Evolutionary conservation across 306 rosid genomes (phyloP).

Genomic region (Amphicarpaea edgeworthii): DNA sequence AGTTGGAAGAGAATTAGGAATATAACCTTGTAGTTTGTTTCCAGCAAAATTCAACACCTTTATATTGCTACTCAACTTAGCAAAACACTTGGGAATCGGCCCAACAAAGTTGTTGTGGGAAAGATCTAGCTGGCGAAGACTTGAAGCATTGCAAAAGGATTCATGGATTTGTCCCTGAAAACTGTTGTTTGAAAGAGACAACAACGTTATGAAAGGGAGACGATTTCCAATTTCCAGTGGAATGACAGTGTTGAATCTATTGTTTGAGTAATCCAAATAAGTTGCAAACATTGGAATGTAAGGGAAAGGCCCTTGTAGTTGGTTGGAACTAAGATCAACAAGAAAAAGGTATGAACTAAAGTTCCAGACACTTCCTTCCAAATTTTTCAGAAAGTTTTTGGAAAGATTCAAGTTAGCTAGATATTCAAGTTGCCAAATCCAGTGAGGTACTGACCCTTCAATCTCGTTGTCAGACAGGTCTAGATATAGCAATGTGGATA

Average conservation of each 20-base stretch:
- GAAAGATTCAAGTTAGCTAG: slow-evolving; percentile 41
- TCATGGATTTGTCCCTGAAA: slow-evolving; percentile 33
- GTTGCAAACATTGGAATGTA: accelerated
- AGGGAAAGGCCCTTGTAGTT: slow-evolving; percentile 34
- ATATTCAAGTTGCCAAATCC: slow-evolving; percentile 48
- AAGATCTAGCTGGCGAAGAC: slow-evolving; percentile 47
- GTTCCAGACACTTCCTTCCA: slow-evolving; percentile 31
- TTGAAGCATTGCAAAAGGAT: slow-evolving; percentile 44
- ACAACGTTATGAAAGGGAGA: not conserved
- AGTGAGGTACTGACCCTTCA: slow-evolving; percentile 43
- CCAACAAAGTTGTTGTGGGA: slow-evolving; percentile 41
- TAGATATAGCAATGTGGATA: not conserved
- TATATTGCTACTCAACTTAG: not conserved
- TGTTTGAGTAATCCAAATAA: slow-evolving; percentile 50
- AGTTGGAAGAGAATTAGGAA: slow-evolving; percentile 10
- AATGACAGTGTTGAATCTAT: slow-evolving; percentile 41
- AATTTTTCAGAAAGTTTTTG: not conserved
- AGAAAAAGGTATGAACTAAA: not conserved
- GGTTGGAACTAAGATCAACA: slow-evolving; percentile 53
- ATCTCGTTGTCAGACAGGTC: slow-evolving; percentile 51
- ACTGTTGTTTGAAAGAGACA: slow-evolving; percentile 35
- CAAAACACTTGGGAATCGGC: slow-evolving; percentile 43
- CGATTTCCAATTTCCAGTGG: slow-evolving; percentile 30
- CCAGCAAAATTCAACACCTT: slow-evolving; percentile 35
- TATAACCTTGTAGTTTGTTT: slow-evolving; percentile 24